Base-by-base conservation (phyloP, 148 eudicot genomes). In the Rhododendron vialii region DNA sequence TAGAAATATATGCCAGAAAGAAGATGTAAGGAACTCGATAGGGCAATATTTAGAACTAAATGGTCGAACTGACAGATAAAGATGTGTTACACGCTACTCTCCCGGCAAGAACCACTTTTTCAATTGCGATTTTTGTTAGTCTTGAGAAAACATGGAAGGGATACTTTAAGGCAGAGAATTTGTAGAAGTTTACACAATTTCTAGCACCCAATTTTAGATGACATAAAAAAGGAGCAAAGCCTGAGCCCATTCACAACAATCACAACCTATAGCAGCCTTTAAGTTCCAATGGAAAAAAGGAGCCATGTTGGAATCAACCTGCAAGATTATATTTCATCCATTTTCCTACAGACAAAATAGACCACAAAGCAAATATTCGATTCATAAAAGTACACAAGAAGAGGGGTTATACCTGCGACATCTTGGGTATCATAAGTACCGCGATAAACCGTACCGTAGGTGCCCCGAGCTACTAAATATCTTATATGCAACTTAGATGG, bases 401-500 rank as follows among this genome's bases (percentile, higher is more conserved):
- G 76, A 50, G 30, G 43, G 84, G 41, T 81, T 5, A 28, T 84
- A 96, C 98, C 98, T 90, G 99, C 99, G 89, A 96, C 98, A 87
- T 92, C 98, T 43, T 83, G 95, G 78, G 92, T 93, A 89, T 95
- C 98, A 90, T 95, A 96, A 86, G 84, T 80, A 81, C 94, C 98
- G 77, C 86, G 89, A 84, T 95, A 96, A 18, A 96, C 95, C 28
- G 96, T 90, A 61, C 96, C 98, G 88, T 91, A 94, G 1, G 99
- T 94, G 48, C 99, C 99, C 87, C 90, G 93, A 87, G 99, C 95
- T 57, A 96, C 92, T 77, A 92, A 89, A 84, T 88, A 86, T 80
- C 86, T 92, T 48, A 96, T 89, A 80, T 95, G 93, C 83, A 96
- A 91, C 85, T 96, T 96, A 10, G 92, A 88, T 87, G 92, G 86